These are phyloP conservation scores for Syzygium aromaticum DNA, from an alignment of 345 rosid species.

Conservation along the genomic window DNA sequence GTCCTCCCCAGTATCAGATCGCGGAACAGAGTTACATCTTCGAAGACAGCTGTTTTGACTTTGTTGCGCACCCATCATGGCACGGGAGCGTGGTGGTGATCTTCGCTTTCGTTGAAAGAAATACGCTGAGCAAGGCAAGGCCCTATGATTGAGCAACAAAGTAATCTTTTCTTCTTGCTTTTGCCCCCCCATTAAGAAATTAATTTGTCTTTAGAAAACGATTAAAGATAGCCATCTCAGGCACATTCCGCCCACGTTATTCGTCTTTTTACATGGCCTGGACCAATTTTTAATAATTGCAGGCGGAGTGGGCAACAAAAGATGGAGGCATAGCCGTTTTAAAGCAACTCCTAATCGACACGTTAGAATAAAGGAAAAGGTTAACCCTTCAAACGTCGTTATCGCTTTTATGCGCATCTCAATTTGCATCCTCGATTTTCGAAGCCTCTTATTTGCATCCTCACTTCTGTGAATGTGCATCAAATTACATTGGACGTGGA, in stretches of 20 bases:
- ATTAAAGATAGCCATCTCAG: background rate
- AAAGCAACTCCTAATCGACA: background rate
- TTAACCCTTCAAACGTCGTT: background rate
- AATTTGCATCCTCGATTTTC: background rate
- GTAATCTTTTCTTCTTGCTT: background rate
- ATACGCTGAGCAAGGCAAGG: background rate
- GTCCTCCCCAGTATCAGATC: background rate
- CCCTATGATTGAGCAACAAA: background rate
- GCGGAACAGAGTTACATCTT: background rate
- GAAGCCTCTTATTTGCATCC: background rate
- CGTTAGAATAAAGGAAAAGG: background rate
- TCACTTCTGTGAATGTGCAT: background rate
- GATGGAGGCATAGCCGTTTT: background rate
- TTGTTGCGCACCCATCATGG: background rate
- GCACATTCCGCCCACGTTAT: background rate
- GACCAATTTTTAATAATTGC: background rate
- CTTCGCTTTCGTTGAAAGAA: background rate
- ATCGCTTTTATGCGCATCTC: background rate
- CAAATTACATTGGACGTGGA: background rate
- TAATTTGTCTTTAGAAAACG: background rate
- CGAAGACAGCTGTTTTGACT: background rate
- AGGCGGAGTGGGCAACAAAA: background rate
- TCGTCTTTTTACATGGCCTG: background rate
- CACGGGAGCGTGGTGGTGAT: background rate
- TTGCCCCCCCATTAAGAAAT: background rate